Base-by-base conservation (phyloP, 176 grass and related monocot genomes). In the Carex parvula region DNA sequence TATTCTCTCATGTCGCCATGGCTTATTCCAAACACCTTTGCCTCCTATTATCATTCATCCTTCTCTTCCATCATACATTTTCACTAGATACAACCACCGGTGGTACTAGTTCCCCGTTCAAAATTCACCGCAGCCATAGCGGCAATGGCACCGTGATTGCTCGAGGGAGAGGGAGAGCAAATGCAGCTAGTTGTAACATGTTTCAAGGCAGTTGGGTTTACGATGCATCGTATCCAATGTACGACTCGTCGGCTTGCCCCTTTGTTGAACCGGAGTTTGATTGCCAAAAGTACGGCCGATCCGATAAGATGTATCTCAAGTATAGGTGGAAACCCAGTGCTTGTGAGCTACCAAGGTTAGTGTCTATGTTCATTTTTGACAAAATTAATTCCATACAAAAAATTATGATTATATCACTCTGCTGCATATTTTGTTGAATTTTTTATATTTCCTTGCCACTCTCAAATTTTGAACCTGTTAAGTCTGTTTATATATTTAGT, bases 211-310 rank as follows among this genome's bases (percentile, higher is more conserved):
- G 87, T 84, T 97, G 94, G 94, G 90, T 91, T 81, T 67, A 83
- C 20, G 94, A 97, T 52, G 85, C 90, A 0, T 59, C 90, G 65
- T 85, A 85, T 50, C 92, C 94, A 12, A 33, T 89, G 84, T 97
- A 94, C 69, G 90, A 94, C 75, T 70, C 94, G 24, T 87, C 90
- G 46, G 72, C 65, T 16, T 97, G 94, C 88, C 92, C 94, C 53
- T 97, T 97, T 87, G 86, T 97, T 56, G 92, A 92, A 79, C 53
- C 94, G 9, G 92, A 97, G 87, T 97, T 97, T 80, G 87, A 97
- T 86, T 97, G 94, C 90, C 90, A 92, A 85, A 91, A 89, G 83
- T 91, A 89, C 80, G 94, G 94, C 80, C 90, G 94, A 66, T 83
- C 90, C 6, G 92, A 97, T 84, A 89, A 85, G 90, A 59, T 24